These are phyloP conservation scores for Talaromyces sp. DNA, from an alignment of 2,329 filamentous ascomycete genomes.

Conservation along the genomic window DNA sequence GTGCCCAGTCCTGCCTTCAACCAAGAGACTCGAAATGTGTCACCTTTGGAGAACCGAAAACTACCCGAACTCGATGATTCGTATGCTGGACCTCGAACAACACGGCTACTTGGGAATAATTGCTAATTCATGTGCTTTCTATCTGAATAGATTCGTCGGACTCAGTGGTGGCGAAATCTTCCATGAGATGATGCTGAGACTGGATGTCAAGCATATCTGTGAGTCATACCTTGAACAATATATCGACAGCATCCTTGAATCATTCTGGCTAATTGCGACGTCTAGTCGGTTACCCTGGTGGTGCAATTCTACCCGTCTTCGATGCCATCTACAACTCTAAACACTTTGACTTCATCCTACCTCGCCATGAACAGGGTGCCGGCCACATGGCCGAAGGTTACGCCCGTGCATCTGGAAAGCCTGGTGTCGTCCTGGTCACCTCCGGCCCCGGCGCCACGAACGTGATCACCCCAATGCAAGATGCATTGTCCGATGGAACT, in stretches of 20 bases:
- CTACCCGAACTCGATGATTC: slow-evolving; percentile 73
- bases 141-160: slow-evolving; percentile 70
- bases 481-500: slow-evolving; percentile 91
- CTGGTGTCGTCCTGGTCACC: slow-evolving; percentile 93
- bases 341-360: slow-evolving; percentile 94
- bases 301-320: slow-evolving; percentile 95
- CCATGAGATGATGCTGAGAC: slow-evolving; percentile 97
- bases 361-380: slow-evolving; percentile 94
- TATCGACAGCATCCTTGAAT: background rate
- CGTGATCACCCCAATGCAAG: slow-evolving; percentile 92
- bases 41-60: slow-evolving; percentile 63
- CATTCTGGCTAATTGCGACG: background rate
- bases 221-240: slow-evolving; percentile 45
- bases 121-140: slow-evolving; percentile 6
- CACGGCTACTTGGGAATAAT: background rate
- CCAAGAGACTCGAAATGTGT: slow-evolving; percentile 58
- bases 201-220: slow-evolving; percentile 92
- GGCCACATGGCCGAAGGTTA: slow-evolving; percentile 99
- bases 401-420: slow-evolving; percentile 87
- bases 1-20: slow-evolving; percentile 63
- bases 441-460: slow-evolving; percentile 97
- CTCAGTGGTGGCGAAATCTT: slow-evolving; percentile 96
- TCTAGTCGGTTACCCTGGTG: slow-evolving; percentile 82
- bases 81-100: slow-evolving; percentile 52
- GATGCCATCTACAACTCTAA: slow-evolving; percentile 98